A percentile compares a stretch with the other conserved stretches of the same genome.
These are phyloP conservation scores for Aotearoamyces nothofagi DNA, from an alignment of 2,329 filamentous ascomycete species.

Conservation along the genomic window DNA sequence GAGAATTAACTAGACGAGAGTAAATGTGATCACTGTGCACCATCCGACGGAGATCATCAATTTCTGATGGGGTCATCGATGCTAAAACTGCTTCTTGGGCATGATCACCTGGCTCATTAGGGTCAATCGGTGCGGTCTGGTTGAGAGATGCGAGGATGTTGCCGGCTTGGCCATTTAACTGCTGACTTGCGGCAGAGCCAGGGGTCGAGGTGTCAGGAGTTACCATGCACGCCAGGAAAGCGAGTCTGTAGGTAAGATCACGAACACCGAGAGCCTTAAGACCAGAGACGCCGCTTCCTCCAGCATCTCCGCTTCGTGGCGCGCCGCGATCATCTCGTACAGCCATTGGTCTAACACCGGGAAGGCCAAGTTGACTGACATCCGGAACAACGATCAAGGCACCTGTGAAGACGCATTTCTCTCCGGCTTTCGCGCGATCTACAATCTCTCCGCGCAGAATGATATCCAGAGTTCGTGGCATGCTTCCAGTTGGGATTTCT, in stretches of 20 bases:
- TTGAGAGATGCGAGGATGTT: constrained; percentile 81
- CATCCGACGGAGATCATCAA: constrained; percentile 82
- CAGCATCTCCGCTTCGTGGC: constrained; percentile 60
- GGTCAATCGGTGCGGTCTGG: constrained; percentile 51
- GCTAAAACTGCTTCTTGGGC: constrained; percentile 78
- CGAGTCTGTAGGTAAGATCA: constrained; percentile 86
- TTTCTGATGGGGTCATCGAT: constrained; percentile 73
- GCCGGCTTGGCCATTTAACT: constrained; percentile 55
- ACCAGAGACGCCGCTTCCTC: constrained; percentile 72
- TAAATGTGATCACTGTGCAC: constrained; percentile 96
- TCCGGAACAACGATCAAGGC: constrained; percentile 94
- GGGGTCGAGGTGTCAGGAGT: constrained; percentile 73
- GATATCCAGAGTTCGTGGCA: constrained; percentile 96
- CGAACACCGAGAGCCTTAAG: constrained; percentile 87
- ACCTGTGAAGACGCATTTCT: constrained; percentile 96
- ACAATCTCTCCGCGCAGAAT: constrained; percentile 96
- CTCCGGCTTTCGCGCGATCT: constrained; percentile 89
- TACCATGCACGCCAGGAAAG: constrained; percentile 96
- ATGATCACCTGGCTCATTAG: constrained; percentile 59
- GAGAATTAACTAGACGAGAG: constrained; percentile 76
- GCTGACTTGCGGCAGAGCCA: constrained; percentile 56
- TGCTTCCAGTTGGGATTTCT: constrained; percentile 94
- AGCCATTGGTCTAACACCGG: constrained; percentile 69
- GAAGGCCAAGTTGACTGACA: constrained; percentile 84
- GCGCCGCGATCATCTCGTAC: constrained; percentile 68